These are phyloP conservation scores for Fragaria nilgerrensis DNA, from an alignment of 306 rosid species.

Conservation along the genomic window DNA sequence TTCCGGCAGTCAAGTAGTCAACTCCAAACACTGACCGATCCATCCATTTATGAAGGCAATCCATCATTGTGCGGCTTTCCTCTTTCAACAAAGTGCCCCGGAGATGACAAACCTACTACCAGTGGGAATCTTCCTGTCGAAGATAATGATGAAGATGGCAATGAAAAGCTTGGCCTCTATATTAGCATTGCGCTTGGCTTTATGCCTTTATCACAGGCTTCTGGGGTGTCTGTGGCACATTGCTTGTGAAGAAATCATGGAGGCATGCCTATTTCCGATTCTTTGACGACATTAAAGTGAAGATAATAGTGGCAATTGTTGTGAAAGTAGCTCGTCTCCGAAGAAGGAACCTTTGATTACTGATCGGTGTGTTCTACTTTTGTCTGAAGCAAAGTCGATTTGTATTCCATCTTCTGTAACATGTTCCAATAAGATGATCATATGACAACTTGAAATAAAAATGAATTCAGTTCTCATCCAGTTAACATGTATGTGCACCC, in stretches of 20 bases:
- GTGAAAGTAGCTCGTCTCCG: neutral
- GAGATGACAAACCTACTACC: neutral
- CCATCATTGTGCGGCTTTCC: neutral
- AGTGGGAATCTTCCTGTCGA: too few relatives aligned
- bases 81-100: neutral
- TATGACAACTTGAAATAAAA: neutral
- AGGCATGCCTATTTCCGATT: constrained; percentile 3
- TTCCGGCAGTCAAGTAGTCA: neutral
- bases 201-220: neutral
- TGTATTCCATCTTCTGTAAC: neutral
- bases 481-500: too few relatives aligned
- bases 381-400: neutral
- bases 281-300: neutral
- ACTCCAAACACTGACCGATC: neutral
- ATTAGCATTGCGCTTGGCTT: neutral
- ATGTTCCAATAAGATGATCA: neutral
- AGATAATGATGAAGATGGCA: neutral
- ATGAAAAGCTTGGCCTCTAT: neutral
- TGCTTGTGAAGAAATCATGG: neutral
- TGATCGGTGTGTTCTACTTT: neutral
- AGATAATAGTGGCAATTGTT: neutral
- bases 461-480: too few relatives aligned
- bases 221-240: neutral
- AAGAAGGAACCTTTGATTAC: neutral
- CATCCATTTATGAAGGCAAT: constrained; percentile 1